Percentiles rank a stretch among this genome's conserved stretches.
Evolutionary conservation across 2,329 filamentous ascomycete genomes (phyloP).

Genomic region (Rutstroemia sp.): DNA sequence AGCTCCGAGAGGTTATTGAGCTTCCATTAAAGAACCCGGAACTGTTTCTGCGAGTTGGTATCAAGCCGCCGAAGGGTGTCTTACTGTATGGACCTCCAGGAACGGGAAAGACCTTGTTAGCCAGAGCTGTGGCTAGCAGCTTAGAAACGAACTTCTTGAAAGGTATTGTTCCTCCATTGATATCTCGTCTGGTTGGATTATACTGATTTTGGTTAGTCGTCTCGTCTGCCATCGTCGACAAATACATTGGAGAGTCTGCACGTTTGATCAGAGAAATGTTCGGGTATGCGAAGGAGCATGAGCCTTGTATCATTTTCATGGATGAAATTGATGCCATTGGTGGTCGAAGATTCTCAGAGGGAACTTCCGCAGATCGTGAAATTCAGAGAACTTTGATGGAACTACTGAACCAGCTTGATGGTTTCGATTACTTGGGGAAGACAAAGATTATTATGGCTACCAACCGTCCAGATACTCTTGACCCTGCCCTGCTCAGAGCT

Average conservation of each 20-base stretch:
- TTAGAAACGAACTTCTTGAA: slow-evolving; percentile 98
- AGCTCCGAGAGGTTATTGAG: slow-evolving; percentile 95
- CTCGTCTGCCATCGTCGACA: slow-evolving; percentile 97
- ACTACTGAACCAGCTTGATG: slow-evolving; percentile 94
- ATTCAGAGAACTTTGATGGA: slow-evolving; percentile 99
- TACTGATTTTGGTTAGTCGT: slow-evolving; percentile 56
- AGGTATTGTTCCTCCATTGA: slow-evolving; percentile 44
- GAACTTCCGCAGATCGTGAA: slow-evolving; percentile 93
- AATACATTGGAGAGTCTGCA: slow-evolving; percentile 98
- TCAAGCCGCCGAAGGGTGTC: slow-evolving; percentile 98
- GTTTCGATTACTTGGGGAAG: slow-evolving; percentile 98
- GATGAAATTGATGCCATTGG: slow-evolving; percentile 99
- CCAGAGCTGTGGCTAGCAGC: slow-evolving; percentile 90
- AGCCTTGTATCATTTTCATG: slow-evolving; percentile 99
- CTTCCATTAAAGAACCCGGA: slow-evolving; percentile 97
- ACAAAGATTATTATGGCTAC: slow-evolving; percentile 99
- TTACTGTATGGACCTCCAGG: slow-evolving; percentile 92
- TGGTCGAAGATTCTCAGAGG: slow-evolving; percentile 91
- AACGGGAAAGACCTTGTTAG: slow-evolving; percentile 92
- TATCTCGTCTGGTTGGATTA: background rate
- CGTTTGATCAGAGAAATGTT: slow-evolving; percentile 99
- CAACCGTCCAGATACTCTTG: slow-evolving; percentile 92
- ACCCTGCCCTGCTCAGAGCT: slow-evolving; percentile 85
- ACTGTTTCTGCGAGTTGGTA: slow-evolving; percentile 90
- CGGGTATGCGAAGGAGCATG: slow-evolving; percentile 97